A percentile compares a stretch with the other conserved stretches of the same genome.
Evolutionary conservation across 2,329 filamentous ascomycete genomes (phyloP).

Genomic region (Cladorrhinum sp.): DNA sequence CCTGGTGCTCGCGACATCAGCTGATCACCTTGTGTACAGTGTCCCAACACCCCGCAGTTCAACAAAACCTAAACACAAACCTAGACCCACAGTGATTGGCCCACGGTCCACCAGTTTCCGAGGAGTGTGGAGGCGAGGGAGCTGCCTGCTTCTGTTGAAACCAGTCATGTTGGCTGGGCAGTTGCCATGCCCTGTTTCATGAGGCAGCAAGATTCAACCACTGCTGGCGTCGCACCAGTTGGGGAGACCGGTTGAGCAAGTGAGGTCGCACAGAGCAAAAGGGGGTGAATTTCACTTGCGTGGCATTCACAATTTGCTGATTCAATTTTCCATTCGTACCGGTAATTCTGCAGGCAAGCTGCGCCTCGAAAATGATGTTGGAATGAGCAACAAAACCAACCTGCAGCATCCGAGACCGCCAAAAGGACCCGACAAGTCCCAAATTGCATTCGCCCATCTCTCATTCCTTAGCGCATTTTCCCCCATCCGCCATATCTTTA

Average conservation of each 20-base stretch:
- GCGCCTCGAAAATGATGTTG: conserved; percentile 13
- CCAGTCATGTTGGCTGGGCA: background rate
- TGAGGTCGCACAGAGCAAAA: background rate
- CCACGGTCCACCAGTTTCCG: background rate
- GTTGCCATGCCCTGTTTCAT: conserved; percentile 3
- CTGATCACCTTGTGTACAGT: background rate
- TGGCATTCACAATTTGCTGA: background rate
- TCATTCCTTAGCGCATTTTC: background rate
- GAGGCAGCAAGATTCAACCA: background rate
- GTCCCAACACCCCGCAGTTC: background rate
- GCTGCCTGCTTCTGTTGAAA: background rate
- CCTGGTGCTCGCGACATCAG: background rate
- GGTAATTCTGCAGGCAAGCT: conserved; percentile 7
- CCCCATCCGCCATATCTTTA: background rate
- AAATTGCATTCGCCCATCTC: conserved; percentile 4
- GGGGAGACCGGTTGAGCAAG: background rate
- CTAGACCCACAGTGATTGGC: background rate
- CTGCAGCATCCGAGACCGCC: background rate
- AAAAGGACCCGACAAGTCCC: background rate
- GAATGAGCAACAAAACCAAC: conserved; percentile 8
- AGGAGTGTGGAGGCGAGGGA: background rate
- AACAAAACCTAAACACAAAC: background rate
- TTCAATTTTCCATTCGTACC: too few species aligned
- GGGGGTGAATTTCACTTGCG: background rate
- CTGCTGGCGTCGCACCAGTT: background rate